Evolutionary conservation across 2,329 filamentous ascomycete genomes (phyloP).

Genomic region (Penicillium sp.): DNA sequence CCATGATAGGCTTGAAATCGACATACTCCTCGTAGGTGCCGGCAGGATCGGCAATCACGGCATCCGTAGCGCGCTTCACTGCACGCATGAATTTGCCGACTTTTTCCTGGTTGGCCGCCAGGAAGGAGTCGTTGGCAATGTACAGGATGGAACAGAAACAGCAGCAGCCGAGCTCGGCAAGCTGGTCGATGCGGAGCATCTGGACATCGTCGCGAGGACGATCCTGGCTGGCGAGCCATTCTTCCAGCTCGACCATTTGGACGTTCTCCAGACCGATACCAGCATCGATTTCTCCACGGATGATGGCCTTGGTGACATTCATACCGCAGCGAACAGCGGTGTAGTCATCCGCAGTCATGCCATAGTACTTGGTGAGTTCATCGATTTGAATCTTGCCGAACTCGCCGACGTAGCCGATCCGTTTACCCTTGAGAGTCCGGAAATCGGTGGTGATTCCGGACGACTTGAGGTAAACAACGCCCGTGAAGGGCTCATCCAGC

Average conservation of each 20-base stretch:
- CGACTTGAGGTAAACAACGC: constrained; percentile 68
- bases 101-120: constrained; percentile 60
- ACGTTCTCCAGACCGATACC: constrained; percentile 75
- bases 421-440: constrained; percentile 66
- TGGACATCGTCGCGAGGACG: constrained; percentile 63
- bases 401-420: constrained; percentile 73
- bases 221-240: constrained; percentile 61
- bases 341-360: constrained; percentile 67
- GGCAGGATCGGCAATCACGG: constrained; percentile 59
- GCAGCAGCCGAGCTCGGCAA: constrained; percentile 73
- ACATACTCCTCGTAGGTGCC: constrained; percentile 63
- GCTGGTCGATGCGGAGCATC: constrained; percentile 76
- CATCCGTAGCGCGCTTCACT: constrained; percentile 68
- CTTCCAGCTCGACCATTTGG: constrained; percentile 75
- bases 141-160: constrained; percentile 79
- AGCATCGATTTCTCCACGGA: constrained; percentile 65
- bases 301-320: constrained; percentile 74
- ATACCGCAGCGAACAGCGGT: constrained; percentile 72
- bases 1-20: constrained; percentile 67
- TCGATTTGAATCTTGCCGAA: constrained; percentile 81
- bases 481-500: constrained; percentile 74
- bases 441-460: constrained; percentile 72
- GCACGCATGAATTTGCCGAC: constrained; percentile 64
- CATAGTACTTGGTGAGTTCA: constrained; percentile 71
- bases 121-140: constrained; percentile 69